Conservation (phyloP, 2,329 filamentous ascomycete species). For the Hypomyces rosellus region DNA sequence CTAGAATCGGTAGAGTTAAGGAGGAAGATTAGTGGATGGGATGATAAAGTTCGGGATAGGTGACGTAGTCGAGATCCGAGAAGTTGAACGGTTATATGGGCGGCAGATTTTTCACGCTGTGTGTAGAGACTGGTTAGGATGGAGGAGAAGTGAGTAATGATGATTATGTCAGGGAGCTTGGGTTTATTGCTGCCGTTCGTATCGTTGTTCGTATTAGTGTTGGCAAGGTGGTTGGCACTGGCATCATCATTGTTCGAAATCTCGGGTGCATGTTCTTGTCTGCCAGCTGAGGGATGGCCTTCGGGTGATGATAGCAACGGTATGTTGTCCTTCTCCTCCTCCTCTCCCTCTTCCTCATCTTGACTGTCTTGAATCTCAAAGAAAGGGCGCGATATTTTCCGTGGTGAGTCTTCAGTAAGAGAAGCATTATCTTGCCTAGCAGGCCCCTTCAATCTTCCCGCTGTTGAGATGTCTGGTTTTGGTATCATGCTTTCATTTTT, state of each 20-base stretch:
- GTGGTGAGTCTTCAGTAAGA: too few species aligned
- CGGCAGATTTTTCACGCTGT: constrained; percentile 37
- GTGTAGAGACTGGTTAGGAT: constrained; percentile 49
- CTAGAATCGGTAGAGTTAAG: constrained; percentile 42
- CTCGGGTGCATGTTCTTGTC: not conserved
- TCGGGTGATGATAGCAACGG: constrained; percentile 4
- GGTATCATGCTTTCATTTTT: not conserved
- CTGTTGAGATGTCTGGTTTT: not conserved
- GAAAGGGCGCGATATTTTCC: not conserved
- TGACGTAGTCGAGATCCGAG: constrained; percentile 41
- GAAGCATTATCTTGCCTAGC: too few species aligned
- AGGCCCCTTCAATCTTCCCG: not conserved
- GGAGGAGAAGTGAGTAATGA: constrained; percentile 49
- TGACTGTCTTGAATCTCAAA: constrained; percentile 30
- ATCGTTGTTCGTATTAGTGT: not conserved
- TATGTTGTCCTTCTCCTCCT: not conserved
- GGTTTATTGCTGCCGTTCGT: not conserved
- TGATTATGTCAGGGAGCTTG: constrained; percentile 31
- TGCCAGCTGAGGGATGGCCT: not conserved
- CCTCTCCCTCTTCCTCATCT: constrained; percentile 19
- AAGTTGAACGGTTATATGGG: constrained; percentile 42
- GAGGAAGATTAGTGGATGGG: constrained; percentile 45
- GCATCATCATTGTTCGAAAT: not conserved
- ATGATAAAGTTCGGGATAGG: constrained; percentile 35
- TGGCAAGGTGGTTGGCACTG: not conserved